These are phyloP conservation scores for Coemansia asiatica DNA, from an alignment of 192 early-diverging fungal genomes.

Conservation along the genomic window DNA sequence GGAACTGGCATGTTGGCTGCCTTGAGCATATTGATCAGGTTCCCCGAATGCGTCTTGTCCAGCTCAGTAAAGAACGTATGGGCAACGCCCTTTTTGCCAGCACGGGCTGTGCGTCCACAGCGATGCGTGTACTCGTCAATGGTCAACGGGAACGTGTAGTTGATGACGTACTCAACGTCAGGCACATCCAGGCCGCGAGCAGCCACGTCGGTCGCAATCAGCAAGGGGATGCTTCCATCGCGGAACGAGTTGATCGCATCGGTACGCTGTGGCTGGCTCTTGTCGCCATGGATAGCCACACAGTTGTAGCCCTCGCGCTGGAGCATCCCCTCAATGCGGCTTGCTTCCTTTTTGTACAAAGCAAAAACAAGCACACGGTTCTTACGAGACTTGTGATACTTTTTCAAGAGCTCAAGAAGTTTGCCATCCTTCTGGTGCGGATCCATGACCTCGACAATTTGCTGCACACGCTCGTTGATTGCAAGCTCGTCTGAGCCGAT, in stretches of 20 bases:
- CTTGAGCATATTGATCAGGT: slow-evolving; percentile 88
- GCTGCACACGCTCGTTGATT: slow-evolving; percentile 81
- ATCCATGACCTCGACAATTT: slow-evolving; percentile 89
- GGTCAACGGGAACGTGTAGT: slow-evolving; percentile 95
- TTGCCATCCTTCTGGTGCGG: slow-evolving; percentile 71
- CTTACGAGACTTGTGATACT: slow-evolving; percentile 81
- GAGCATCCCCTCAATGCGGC: slow-evolving; percentile 73
- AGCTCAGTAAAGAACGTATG: slow-evolving; percentile 91
- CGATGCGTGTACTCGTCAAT: slow-evolving; percentile 93
- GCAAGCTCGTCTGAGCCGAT: slow-evolving; percentile 88
- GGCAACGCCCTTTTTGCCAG: slow-evolving; percentile 84
- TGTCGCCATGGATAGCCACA: slow-evolving; percentile 89
- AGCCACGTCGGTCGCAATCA: slow-evolving; percentile 95
- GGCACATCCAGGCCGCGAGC: slow-evolving; percentile 87
- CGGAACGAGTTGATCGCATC: slow-evolving; percentile 80
- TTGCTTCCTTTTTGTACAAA: slow-evolving; percentile 95
- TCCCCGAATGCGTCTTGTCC: slow-evolving; percentile 87
- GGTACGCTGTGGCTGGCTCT: slow-evolving; percentile 79
- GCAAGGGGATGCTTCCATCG: slow-evolving; percentile 73
- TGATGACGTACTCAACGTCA: slow-evolving; percentile 94
- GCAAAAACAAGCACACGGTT: slow-evolving; percentile 93
- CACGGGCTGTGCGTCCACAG: slow-evolving; percentile 95
- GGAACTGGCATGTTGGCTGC: slow-evolving; percentile 85
- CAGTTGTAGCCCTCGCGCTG: slow-evolving; percentile 76
- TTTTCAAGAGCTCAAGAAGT: slow-evolving; percentile 73